These are phyloP conservation scores for Pseudocercospora cruenta DNA, from an alignment of 2,329 filamentous ascomycete species.

Conservation along the genomic window DNA sequence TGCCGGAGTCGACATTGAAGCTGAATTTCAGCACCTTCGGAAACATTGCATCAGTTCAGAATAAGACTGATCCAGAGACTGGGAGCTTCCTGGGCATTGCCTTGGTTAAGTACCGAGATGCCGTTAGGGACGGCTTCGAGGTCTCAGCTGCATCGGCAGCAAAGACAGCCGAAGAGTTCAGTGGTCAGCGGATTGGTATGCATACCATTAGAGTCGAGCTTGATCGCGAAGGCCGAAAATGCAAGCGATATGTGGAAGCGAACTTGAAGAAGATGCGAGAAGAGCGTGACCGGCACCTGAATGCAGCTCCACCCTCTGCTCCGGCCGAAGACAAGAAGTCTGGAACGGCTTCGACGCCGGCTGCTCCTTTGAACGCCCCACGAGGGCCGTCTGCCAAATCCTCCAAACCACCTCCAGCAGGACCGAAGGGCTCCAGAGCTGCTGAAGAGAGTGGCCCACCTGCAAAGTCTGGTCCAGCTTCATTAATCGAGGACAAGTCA, in stretches of 20 bases:
- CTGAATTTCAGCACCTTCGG: conserved; percentile 79
- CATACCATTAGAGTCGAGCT: conserved; percentile 79
- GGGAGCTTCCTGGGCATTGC: conserved; percentile 94
- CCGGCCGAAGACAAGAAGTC: conserved; percentile 36
- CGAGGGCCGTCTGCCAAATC: conserved; percentile 73
- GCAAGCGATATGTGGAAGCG: conserved; percentile 75
- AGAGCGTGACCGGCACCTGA: conserved; percentile 53
- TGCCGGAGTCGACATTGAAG: conserved; percentile 70
- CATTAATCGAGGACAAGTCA: conserved; percentile 66
- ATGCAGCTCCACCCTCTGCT: conserved; percentile 39
- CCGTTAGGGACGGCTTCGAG: conserved; percentile 54
- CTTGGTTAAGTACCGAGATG: conserved; percentile 85
- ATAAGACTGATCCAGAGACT: conserved; percentile 92
- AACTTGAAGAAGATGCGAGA: conserved; percentile 71
- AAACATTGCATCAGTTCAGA: conserved; percentile 86
- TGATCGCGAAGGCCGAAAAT: conserved; percentile 85
- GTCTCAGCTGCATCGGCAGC: conserved; percentile 79
- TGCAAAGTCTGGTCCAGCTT: conserved; percentile 46
- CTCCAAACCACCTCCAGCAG: conserved; percentile 26
- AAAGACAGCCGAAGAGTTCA: conserved; percentile 76
- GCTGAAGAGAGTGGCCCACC: conserved; percentile 38
- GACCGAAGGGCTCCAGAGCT: conserved; percentile 40
- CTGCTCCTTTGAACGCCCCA: conserved; percentile 77
- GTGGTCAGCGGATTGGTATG: conserved; percentile 78
- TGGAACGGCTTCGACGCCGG: conserved; percentile 55